Conservation (phyloP, 768 basidiomycete genomes). For the Russula dissimulans region DNA sequence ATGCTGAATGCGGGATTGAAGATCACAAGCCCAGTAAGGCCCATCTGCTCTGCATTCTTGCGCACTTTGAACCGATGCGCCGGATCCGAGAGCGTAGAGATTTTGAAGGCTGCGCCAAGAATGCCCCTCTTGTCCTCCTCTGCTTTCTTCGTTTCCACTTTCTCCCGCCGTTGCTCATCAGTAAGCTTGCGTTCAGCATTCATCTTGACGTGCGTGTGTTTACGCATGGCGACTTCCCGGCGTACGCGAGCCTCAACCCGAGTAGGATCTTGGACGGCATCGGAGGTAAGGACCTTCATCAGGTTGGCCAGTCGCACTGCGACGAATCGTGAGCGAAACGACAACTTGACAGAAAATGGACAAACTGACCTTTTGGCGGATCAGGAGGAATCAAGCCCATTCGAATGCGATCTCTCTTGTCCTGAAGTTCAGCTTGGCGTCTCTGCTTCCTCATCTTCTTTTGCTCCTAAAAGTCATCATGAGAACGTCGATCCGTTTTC, state of each 20-base stretch:
- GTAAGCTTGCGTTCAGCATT: constrained; percentile 89
- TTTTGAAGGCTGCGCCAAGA: constrained; percentile 81
- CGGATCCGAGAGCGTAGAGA: constrained; percentile 83
- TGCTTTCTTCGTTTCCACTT: constrained; percentile 73
- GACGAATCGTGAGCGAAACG: constrained; percentile 7
- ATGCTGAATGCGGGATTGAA: constrained; percentile 85
- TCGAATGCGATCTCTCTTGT: constrained; percentile 87
- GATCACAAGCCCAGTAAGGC: constrained; percentile 80
- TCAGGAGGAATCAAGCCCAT: constrained; percentile 97
- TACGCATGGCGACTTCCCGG: constrained; percentile 85
- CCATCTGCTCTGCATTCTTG: constrained; percentile 90
- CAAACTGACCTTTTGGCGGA: constrained; percentile 72
- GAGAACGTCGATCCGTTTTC: neutral
- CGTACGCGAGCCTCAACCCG: constrained; percentile 93
- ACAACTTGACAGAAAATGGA: neutral
- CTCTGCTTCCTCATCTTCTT: constrained; percentile 95
- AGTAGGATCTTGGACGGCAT: constrained; percentile 96
- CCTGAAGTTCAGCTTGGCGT: constrained; percentile 81
- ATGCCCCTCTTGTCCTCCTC: constrained; percentile 84
- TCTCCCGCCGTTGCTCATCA: constrained; percentile 82
- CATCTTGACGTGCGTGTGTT: constrained; percentile 86
- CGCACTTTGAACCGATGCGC: constrained; percentile 94
- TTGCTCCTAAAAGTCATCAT: constrained; percentile 46
- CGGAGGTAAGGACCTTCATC: constrained; percentile 95
- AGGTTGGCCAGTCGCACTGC: constrained; percentile 87